phyloP scores from a whole-genome alignment of 176 grass and related monocot genomes.

The Triticum urartu region DNA sequence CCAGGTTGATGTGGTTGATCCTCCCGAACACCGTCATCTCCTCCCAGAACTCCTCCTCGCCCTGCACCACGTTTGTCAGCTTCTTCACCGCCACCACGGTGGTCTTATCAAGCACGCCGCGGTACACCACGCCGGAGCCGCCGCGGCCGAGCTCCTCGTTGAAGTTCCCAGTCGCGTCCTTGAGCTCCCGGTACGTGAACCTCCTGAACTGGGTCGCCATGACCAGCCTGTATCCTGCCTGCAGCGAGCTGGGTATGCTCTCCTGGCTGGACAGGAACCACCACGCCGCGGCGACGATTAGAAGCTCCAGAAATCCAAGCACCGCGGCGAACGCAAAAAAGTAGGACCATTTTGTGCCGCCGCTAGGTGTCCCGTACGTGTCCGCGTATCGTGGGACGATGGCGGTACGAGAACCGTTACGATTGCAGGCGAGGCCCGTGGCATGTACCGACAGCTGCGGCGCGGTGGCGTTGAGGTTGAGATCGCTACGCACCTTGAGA shows the following conservation, averaged over 20 bases:
- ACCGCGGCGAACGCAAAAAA: not conserved
- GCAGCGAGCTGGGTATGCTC: constrained; percentile 9
- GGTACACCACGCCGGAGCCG: constrained; percentile 55
- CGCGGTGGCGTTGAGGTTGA: not conserved
- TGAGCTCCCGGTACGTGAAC: constrained; percentile 60
- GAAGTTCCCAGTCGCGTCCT: constrained; percentile 49
- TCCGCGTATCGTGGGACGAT: not conserved
- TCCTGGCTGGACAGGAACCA: constrained; percentile 53
- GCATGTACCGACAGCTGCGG: not conserved
- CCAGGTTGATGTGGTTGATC: constrained; percentile 78
- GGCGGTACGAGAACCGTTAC: not conserved
- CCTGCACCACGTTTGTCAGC: constrained; percentile 31
- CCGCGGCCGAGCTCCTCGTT: constrained; percentile 68
- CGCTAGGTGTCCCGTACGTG: not conserved
- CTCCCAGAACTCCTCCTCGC: constrained; percentile 61
- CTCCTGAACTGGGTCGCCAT: constrained; percentile 44
- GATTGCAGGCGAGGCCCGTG: constrained; percentile 5
- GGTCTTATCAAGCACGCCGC: constrained; percentile 42
- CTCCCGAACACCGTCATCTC: constrained; percentile 57
- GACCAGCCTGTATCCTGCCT: constrained; percentile 55
- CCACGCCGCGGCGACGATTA: constrained; percentile 33
- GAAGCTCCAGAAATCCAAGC: constrained; percentile 32
- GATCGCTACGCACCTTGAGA: constrained; percentile 2
- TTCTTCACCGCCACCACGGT: constrained; percentile 60
- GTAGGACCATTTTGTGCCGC: not conserved